phyloP scores from a whole-genome alignment of 306 rosid genomes.

The Adenanthera pavonina region DNA sequence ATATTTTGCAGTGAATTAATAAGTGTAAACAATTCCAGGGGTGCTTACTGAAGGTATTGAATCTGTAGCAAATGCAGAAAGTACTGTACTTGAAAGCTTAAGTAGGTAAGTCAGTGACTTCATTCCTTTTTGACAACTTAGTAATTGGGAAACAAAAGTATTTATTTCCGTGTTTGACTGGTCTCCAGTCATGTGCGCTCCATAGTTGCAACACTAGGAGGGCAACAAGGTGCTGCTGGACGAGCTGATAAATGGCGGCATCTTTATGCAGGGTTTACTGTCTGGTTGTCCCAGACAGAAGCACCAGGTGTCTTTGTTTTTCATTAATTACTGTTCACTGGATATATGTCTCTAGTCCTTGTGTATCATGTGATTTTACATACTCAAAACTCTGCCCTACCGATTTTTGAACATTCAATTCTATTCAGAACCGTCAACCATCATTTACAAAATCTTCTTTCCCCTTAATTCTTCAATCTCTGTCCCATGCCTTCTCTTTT shows the following conservation, averaged over 20 bases:
- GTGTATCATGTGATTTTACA: neutral
- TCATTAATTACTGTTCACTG: conserved; percentile 11
- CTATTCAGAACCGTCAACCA: conserved; percentile 7
- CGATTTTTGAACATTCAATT: conserved; percentile 38
- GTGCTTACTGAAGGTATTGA: conserved; percentile 73
- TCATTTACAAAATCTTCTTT: neutral
- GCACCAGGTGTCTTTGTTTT: conserved; percentile 60
- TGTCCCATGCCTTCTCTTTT: neutral
- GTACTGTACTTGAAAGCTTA: conserved; percentile 79
- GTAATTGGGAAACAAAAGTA: conserved; percentile 3
- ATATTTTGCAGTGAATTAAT: conserved; percentile 50
- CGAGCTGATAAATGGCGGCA: conserved; percentile 77
- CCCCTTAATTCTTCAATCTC: neutral
- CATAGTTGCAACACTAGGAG: conserved; percentile 79
- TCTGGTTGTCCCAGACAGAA: conserved; percentile 90
- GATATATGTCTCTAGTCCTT: conserved; percentile 25
- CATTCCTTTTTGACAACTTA: conserved; percentile 7
- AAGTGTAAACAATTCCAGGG: conserved; percentile 70
- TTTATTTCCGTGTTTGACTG: conserved; percentile 36
- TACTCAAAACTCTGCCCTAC: neutral
- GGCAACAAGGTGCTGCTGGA: conserved; percentile 69
- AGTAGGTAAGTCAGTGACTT: conserved; percentile 66
- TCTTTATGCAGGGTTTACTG: conserved; percentile 86
- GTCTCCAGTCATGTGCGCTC: conserved; percentile 77
- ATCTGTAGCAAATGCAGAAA: conserved; percentile 81